These are phyloP conservation scores for Calamus simplicifolius DNA, from an alignment of 176 grass and related monocot species.

Conservation along the genomic window DNA sequence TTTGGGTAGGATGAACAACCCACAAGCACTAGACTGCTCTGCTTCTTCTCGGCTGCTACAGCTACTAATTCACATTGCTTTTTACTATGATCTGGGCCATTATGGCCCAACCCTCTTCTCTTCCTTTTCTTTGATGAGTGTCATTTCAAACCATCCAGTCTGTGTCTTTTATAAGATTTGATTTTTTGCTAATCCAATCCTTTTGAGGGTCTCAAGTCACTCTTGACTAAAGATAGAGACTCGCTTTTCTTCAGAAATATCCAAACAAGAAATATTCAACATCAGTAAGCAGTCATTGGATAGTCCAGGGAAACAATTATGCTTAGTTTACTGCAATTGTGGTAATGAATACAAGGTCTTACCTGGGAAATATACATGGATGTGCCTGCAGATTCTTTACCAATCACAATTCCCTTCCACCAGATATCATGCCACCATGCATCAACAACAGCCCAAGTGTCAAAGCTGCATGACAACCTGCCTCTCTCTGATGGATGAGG, in stretches of 20 bases:
- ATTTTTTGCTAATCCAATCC: constrained; percentile 68
- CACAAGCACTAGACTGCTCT: constrained; percentile 28
- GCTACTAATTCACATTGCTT: constrained; percentile 38
- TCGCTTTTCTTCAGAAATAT: constrained; percentile 50
- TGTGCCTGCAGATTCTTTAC: constrained; percentile 16
- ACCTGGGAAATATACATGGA: constrained; percentile 91
- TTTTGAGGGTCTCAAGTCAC: constrained; percentile 56
- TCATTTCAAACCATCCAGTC: constrained; percentile 60
- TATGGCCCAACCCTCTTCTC: constrained; percentile 22
- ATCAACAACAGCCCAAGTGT: constrained; percentile 64
- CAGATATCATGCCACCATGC: constrained; percentile 79
- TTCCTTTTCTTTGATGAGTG: constrained; percentile 41
- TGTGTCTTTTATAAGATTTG: constrained; percentile 45
- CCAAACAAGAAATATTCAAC: background rate
- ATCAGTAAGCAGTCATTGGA: too few species aligned
- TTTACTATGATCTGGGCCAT: constrained; percentile 9
- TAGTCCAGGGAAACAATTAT: too few species aligned
- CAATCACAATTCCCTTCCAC: constrained; percentile 87
- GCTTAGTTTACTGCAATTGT: too few species aligned
- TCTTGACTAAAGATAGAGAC: constrained; percentile 19
- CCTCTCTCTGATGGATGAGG: constrained; percentile 21
- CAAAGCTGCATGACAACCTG: constrained; percentile 17
- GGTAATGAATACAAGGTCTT: background rate
- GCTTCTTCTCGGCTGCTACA: constrained; percentile 36
- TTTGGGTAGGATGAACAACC: constrained; percentile 40